These are phyloP conservation scores for Aspergillus costaricaensis DNA, from an alignment of 2,329 filamentous ascomycete species.

Conservation along the genomic window DNA sequence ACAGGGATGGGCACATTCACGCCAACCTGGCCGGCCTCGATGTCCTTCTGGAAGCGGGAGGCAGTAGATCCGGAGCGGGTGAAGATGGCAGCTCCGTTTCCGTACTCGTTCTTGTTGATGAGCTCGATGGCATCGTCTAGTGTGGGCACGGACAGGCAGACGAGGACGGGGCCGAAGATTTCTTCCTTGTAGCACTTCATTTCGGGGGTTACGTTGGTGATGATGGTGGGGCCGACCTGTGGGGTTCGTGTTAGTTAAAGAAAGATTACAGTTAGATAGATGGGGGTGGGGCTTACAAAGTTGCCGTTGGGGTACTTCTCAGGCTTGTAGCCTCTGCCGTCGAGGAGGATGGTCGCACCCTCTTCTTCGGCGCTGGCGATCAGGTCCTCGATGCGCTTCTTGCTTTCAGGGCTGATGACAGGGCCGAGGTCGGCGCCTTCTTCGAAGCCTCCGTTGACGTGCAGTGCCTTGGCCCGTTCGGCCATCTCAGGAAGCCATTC, in stretches of 20 bases:
- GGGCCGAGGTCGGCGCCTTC: constrained; percentile 65
- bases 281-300: constrained; percentile 52
- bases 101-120: constrained; percentile 68
- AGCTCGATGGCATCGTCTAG: constrained; percentile 64
- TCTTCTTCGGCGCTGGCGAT: constrained; percentile 64
- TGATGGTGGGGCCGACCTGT: constrained; percentile 64
- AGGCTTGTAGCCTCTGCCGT: constrained; percentile 62
- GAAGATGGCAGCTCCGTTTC: constrained; percentile 68
- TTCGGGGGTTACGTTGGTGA: constrained; percentile 64
- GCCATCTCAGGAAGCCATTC: constrained; percentile 66
- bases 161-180: constrained; percentile 67
- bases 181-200: constrained; percentile 69
- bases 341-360: constrained; percentile 64
- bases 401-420: constrained; percentile 64
- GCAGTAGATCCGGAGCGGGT: constrained; percentile 63
- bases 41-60: constrained; percentile 63
- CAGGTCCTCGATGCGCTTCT: constrained; percentile 63
- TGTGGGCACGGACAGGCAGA: constrained; percentile 61
- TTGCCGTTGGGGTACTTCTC: constrained; percentile 67
- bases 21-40: constrained; percentile 67
- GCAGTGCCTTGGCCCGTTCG: constrained; percentile 61
- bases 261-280: background rate
- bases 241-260: too few relatives aligned
- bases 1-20: constrained; percentile 69
- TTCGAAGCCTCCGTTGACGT: constrained; percentile 65